These are phyloP conservation scores for Lanmaoa pseudosensibilis DNA, from an alignment of 768 basidiomycete species.

Conservation along the genomic window DNA sequence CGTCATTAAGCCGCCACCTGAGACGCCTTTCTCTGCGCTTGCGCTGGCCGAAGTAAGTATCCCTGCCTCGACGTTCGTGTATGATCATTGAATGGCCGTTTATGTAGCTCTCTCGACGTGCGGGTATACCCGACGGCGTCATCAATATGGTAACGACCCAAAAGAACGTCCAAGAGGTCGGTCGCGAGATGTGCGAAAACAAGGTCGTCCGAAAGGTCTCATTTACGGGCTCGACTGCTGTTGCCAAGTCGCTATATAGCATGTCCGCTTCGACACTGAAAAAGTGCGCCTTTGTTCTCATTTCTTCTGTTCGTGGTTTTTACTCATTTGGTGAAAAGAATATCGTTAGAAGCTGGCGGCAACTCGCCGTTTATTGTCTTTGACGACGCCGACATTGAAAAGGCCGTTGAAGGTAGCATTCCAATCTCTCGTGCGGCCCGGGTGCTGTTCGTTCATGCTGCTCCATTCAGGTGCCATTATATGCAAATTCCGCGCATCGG, in stretches of 20 bases:
- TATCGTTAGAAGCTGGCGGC: slow-evolving; percentile 88
- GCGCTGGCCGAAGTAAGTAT: slow-evolving; percentile 80
- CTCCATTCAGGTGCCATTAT: slow-evolving; percentile 55
- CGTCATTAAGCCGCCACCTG: slow-evolving; percentile 92
- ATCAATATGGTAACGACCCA: slow-evolving; percentile 92
- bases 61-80: not conserved
- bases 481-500: slow-evolving; percentile 78
- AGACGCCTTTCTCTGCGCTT: slow-evolving; percentile 91
- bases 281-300: slow-evolving; percentile 50
- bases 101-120: slow-evolving; percentile 71
- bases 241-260: slow-evolving; percentile 73
- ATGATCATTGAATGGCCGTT: not conserved
- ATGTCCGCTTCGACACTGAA: slow-evolving; percentile 78
- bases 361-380: slow-evolving; percentile 98
- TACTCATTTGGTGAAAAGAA: slow-evolving; percentile 29
- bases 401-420: slow-evolving; percentile 75
- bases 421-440: not conserved
- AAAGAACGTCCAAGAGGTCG: slow-evolving; percentile 82
- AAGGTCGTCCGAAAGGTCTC: slow-evolving; percentile 83
- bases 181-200: slow-evolving; percentile 92
- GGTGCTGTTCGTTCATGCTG: not conserved
- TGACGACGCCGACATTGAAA: slow-evolving; percentile 90
- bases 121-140: slow-evolving; percentile 94
- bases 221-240: slow-evolving; percentile 86
- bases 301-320: not conserved